Base-by-base conservation (phyloP, 331 rosid genomes). In the Pyrus hybrid region DNA sequence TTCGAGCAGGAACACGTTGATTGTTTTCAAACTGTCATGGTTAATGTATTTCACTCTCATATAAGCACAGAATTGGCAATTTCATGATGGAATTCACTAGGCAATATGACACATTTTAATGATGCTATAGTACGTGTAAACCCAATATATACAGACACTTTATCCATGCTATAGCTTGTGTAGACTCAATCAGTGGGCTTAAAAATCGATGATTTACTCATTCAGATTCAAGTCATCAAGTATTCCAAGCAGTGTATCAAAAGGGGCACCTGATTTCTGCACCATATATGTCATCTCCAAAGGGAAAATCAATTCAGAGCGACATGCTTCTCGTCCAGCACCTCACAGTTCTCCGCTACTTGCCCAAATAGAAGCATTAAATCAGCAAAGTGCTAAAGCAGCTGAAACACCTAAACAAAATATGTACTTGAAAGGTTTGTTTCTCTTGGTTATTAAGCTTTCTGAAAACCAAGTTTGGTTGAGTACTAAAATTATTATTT, bases 261-360 rank as follows among this genome's bases (percentile, higher is more conserved):
- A 90, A 81, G 96, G 79, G 60, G 87, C 82, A 43, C 97, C 99
- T 0, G 97, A 95, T 77, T 95, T 92, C 82, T 92, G 99, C 84
- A 90, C 83, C 0, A 90, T 92, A 13, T 88, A 83, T 78, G 89
- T 89, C 47, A 80, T 90, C 64, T 85, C 99, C 16, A 95, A 92
- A 80, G 97, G 96, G 66, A 95, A 90, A 82, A 56, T 87, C 35
- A 85, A 96, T 1, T 85, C 99, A 1, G 83, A 78, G 63, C 80
- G 87, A 71, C 82, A 69, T 37, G 91, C 97, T 71, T 63, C 91
- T 73, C 89, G 97, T 62, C 74, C 89, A 14, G 85, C 93, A 7
- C 86, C 96, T 5, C 82, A 83, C 77, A 3, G 80, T 73, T 95
- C 99, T 26, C 99, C 99, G 23, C 84, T 95, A 45, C 80, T 81